Evolutionary conservation across 352 stramenopile species (phyloP).

Genomic region (Peronosclerospora sorghi): DNA sequence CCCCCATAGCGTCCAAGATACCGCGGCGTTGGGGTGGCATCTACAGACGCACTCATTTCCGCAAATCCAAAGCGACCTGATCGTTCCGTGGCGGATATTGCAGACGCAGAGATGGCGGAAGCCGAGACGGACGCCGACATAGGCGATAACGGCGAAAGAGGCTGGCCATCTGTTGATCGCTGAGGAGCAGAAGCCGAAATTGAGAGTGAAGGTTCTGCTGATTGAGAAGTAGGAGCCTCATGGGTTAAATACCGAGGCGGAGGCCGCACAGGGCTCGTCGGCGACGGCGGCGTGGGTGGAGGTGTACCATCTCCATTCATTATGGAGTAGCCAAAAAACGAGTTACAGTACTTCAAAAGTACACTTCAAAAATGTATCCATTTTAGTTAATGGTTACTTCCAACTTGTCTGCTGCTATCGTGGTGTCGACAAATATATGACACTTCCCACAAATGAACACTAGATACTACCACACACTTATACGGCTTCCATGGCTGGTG

Average conservation of each 20-base stretch:
- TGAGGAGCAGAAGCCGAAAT: slow-evolving; percentile 5
- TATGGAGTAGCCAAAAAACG: background rate
- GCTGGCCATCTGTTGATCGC: slow-evolving; percentile 1
- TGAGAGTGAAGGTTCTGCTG: slow-evolving; percentile 3
- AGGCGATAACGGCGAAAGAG: slow-evolving; percentile 27
- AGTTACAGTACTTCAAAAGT: too few species aligned
- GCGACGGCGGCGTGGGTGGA: slow-evolving; percentile 46
- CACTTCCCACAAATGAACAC: slow-evolving; percentile 16
- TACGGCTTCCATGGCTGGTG: slow-evolving; percentile 23
- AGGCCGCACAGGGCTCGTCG: slow-evolving; percentile 28
- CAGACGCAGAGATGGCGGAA: slow-evolving; percentile 64
- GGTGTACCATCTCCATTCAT: slow-evolving; percentile 33
- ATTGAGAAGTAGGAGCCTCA: slow-evolving; percentile 8
- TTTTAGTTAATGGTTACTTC: background rate
- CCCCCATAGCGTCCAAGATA: slow-evolving; percentile 52
- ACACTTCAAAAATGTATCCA: too few species aligned
- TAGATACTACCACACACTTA: slow-evolving; percentile 9
- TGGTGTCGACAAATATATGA: background rate
- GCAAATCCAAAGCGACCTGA: slow-evolving; percentile 48
- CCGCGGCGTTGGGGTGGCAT: slow-evolving; percentile 61
- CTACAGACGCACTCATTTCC: slow-evolving; percentile 74
- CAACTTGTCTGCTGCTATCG: background rate
- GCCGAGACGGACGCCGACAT: slow-evolving; percentile 53
- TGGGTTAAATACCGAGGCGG: slow-evolving; percentile 39
- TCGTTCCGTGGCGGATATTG: slow-evolving; percentile 69